Evolutionary conservation across 345 rosid genomes (phyloP), one percentile per base, ranked within the genome.

Genomic region (Eucalyptus lansdowneana): DNA sequence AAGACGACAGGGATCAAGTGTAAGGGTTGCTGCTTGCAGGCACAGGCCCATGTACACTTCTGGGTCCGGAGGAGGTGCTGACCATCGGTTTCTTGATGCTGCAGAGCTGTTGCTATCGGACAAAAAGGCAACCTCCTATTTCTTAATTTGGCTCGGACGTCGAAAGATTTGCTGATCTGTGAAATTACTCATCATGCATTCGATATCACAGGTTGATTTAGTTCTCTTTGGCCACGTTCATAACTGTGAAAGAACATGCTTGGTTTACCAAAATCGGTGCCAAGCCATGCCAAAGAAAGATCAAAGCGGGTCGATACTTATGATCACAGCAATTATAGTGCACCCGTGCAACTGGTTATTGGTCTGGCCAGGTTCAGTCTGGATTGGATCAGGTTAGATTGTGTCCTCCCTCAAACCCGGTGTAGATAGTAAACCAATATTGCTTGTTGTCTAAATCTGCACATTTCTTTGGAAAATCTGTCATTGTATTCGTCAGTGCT

Each of bases 361-460:
- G 97, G 96, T 87, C 93, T 93, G 96, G 97, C 96, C 67, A 96
- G 95, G 72, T 96, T 94, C 91, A 25, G 14, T n/a, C 86, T 96
- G 65, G 95, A 94, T 86, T 88, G 14, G 7, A 40, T 22, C 15
- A 22, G 40, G 97, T 94, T 89, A 90, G 93, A 3, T 81, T 34
- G 50, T 24, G 10, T 34, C 11, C 31, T 47, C 60, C 27, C 58
- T 9, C 83, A 34, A 25, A 29, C 34, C 15, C 8, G 8, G 6
- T 62, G 69, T 6, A 62, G 34, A 62, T 6, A 62, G 69, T 62
- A 62, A 62, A 62, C 31, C 69, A 27, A 62, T 29, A 2, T 62
- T 6, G 34, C 5, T 25, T 60, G 4, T 60, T 60, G 67, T 60
- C 69, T 29, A 29, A 62, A 62, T 62, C 69, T 12, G 31, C 16